Evolutionary conservation across 139 green algal species (phyloP), one percentile per base, ranked within the genome.

Genomic region (Klebsormidium nitens): DNA sequence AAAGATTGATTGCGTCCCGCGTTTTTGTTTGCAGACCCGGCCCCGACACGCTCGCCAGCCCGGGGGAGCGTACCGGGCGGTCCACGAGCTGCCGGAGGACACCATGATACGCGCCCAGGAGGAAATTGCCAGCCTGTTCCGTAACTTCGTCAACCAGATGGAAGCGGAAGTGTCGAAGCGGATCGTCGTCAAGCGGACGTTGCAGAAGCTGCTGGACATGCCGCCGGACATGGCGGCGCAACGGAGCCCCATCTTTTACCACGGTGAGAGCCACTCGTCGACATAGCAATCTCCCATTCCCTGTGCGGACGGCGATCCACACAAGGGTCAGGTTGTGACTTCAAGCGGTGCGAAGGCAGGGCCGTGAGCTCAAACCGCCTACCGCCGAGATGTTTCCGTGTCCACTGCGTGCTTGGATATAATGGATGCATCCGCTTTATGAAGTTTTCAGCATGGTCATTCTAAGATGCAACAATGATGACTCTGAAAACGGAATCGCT

Each of bases 61-160:
- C 42, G 42, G 11, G 42, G 57, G 23, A 5, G 4, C 31, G 57
- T 5, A 23, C 34, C 11, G 6, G 14, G 5, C 34, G 6, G 8
- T 34, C 57, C 5, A 29, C 57, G 52, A n/a, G 6, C 26, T 64
- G 23, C 19, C 57, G 32, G 57, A 64, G 57, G 57, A 64, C 5
- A 40, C 6, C 6, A 42, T 42, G 35, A 14, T 64, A 5, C 14
- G n/a, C 35, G 57, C 57, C 5, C 57, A 73, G 49, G n/a, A 38
- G 34, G 65, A 73, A n/a, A 23, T 73, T 26, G 48, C 65, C n/a
- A 50, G 3, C n/a, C 8, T 56, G 50, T 73, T 73, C 65, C 50
- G 48, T 2, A 64, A 73, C 29, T 57, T 73, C 23, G 64, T 73
- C 49, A 47, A 44, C 28, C 6, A 34, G 23, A 8, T 73, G 49